Conservation (phyloP, 768 basidiomycete genomes). For the Trametes cinnabarina region DNA sequence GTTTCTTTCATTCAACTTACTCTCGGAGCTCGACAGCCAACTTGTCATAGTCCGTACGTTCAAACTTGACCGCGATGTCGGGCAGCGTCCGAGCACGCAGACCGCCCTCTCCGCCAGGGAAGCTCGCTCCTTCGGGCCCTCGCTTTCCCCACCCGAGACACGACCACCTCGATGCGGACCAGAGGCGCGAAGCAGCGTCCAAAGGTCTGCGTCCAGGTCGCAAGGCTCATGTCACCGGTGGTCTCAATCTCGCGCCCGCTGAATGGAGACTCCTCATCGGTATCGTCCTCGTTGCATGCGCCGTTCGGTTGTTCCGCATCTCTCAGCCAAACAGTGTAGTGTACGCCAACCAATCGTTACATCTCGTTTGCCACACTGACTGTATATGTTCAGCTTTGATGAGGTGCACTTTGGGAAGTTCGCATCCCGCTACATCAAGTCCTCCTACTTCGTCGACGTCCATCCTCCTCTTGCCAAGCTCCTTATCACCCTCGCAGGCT, state of each 20-base stretch:
- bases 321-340: conserved; percentile 90
- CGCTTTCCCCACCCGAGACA: conserved; percentile 65
- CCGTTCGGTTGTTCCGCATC: conserved; percentile 84
- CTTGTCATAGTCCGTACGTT: not conserved
- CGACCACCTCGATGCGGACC: conserved; percentile 73
- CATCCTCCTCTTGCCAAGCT: conserved; percentile 97
- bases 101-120: conserved; percentile 64
- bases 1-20: conserved; percentile 4
- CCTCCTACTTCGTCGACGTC: conserved; percentile 89
- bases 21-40: not conserved
- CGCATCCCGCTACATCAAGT: conserved; percentile 90
- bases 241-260: conserved; percentile 59
- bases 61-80: conserved; percentile 35
- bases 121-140: conserved; percentile 36
- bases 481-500: conserved; percentile 88
- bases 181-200: conserved; percentile 65
- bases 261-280: conserved; percentile 76
- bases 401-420: conserved; percentile 99
- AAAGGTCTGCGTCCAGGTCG: conserved; percentile 57
- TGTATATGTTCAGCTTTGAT: conserved; percentile 67
- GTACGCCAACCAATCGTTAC: conserved; percentile 45
- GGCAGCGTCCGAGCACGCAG: conserved; percentile 61
- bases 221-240: conserved; percentile 48
- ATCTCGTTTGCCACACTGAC: not conserved
- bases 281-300: conserved; percentile 65